Conservation (phyloP, 176 grass and related monocot genomes). For the Phoenix roebelenii region DNA sequence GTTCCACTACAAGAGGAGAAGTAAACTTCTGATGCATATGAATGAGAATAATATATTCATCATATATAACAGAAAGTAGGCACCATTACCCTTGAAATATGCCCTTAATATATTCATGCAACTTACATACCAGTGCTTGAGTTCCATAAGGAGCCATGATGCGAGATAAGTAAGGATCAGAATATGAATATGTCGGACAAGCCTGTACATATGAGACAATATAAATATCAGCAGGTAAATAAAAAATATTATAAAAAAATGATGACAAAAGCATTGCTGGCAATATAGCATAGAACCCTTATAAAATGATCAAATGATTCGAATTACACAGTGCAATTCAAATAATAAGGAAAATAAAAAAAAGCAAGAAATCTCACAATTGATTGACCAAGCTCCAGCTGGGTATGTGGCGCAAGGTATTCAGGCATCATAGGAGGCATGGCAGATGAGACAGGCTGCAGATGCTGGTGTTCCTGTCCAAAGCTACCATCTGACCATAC, state of each 20-base stretch:
- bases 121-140: conserved; percentile 54
- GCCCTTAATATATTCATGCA: conserved; percentile 17
- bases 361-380: conserved; percentile 27
- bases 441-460: conserved; percentile 35
- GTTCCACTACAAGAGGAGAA: too few relatives aligned
- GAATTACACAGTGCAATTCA: neutral
- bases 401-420: conserved; percentile 56
- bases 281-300: neutral
- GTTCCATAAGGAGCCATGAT: conserved; percentile 59
- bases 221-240: conserved; percentile 21
- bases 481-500: conserved; percentile 38
- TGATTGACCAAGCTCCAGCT: conserved; percentile 80
- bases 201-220: conserved; percentile 42
- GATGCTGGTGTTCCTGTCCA: conserved; percentile 38
- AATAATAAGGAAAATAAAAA: conserved; percentile 7
- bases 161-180: conserved; percentile 76
- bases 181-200: conserved; percentile 61
- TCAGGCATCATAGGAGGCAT: conserved; percentile 49
- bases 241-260: neutral
- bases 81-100: neutral
- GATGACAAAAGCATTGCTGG: too few relatives aligned
- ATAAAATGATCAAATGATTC: conserved; percentile 4
- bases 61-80: neutral
- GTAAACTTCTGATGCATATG: too few relatives aligned
- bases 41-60: too few relatives aligned